These are phyloP conservation scores for Closterium sp. DNA, from an alignment of 139 green algal species.

Conservation along the genomic window DNA sequence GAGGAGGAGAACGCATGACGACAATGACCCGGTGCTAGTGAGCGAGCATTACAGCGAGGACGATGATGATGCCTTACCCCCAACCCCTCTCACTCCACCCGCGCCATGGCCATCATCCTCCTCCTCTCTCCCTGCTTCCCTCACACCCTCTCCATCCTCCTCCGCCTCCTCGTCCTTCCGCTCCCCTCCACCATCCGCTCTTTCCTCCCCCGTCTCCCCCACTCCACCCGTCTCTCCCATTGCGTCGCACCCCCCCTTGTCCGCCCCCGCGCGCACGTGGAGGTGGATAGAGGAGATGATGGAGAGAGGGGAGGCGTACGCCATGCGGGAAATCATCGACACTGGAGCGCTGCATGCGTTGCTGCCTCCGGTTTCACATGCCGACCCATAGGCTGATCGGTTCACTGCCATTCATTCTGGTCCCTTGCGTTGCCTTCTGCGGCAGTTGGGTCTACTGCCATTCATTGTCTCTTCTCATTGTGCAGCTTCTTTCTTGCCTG, in stretches of 20 bases:
- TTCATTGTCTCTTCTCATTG: too few relatives aligned
- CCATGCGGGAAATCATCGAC: neutral
- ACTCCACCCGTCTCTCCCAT: neutral
- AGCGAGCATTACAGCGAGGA: neutral
- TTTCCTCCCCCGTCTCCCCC: neutral
- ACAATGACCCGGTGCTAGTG: neutral
- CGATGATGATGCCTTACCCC: neutral
- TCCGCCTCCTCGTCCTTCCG: neutral
- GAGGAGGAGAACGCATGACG: neutral
- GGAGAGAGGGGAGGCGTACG: constrained; percentile 24
- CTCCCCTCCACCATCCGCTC: neutral
- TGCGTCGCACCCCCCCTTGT: neutral
- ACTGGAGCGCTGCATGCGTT: neutral
- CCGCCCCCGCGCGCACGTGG: constrained; percentile 20
- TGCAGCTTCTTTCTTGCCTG: too few relatives aligned
- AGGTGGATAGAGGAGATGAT: constrained; percentile 51
- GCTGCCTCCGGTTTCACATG: neutral
- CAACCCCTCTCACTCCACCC: neutral
- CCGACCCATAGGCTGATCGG: neutral
- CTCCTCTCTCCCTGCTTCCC: too few relatives aligned
- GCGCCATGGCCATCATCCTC: neutral
- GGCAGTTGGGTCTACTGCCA: too few relatives aligned
- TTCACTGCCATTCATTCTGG: too few relatives aligned
- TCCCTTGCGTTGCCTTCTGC: too few relatives aligned
- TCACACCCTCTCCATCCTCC: too few relatives aligned